Conservation (phyloP, 805 yeast genomes). For the Candida nanaspora region DNA sequence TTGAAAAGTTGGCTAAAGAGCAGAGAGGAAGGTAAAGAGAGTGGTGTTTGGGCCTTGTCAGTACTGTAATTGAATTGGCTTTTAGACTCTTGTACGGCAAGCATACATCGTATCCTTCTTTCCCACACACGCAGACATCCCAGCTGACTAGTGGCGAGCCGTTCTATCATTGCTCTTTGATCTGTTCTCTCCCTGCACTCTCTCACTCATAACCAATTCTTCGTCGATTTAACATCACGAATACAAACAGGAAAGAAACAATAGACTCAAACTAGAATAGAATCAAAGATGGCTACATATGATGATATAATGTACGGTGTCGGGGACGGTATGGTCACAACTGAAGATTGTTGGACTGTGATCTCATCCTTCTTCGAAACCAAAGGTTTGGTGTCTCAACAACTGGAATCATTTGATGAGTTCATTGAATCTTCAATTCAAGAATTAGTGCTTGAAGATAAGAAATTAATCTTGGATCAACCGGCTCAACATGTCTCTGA, state of each 20-base stretch:
- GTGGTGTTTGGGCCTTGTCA: too few species aligned
- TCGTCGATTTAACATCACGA: not conserved
- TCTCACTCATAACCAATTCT: not conserved
- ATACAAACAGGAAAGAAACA: not conserved
- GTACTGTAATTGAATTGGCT: too few species aligned
- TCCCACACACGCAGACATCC: not conserved
- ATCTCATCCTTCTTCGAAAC: slow-evolving; percentile 93
- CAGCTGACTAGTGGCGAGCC: too few species aligned
- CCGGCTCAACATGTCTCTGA: slow-evolving; percentile 96
- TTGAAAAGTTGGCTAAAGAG: too few species aligned
- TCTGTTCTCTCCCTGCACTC: not conserved
- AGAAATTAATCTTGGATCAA: slow-evolving; percentile 89
- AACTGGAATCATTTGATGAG: slow-evolving; percentile 96
- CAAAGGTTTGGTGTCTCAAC: slow-evolving; percentile 96
- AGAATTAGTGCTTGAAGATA: slow-evolving; percentile 94
- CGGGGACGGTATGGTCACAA: slow-evolving; percentile 70
- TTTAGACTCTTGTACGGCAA: not conserved
- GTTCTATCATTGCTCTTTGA: too few species aligned
- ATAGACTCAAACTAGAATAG: not conserved
- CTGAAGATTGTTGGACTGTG: slow-evolving; percentile 99
- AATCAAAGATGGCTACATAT: slow-evolving; percentile 9
- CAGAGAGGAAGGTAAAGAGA: too few species aligned
- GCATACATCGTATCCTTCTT: not conserved
- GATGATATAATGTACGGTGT: slow-evolving; percentile 18
- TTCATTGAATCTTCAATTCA: slow-evolving; percentile 95